Evolutionary conservation across 139 green algal species (phyloP).

Genomic region (Deuterostichococcus epilithicus): DNA sequence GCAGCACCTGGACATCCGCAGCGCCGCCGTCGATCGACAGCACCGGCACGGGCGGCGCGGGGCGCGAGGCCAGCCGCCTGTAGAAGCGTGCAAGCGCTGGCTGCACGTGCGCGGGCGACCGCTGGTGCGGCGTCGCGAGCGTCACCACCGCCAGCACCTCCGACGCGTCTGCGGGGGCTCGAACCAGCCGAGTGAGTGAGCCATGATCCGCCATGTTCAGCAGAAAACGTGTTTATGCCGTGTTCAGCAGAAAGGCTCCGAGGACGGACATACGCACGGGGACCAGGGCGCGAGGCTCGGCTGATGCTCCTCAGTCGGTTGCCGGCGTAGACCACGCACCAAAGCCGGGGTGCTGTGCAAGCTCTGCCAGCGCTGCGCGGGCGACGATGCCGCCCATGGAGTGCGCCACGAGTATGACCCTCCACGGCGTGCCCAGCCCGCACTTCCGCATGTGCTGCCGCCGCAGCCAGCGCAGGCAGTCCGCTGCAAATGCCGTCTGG

Average conservation of each 20-base stretch:
- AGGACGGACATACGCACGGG: no score
- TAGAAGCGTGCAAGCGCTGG: background rate
- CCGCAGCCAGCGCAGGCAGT: slow-evolving; percentile 28
- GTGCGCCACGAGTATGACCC: slow-evolving; percentile 60
- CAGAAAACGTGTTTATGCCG: no score
- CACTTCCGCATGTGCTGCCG: slow-evolving; percentile 3
- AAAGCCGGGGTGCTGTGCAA: slow-evolving; percentile 20
- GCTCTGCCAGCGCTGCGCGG: slow-evolving; percentile 22
- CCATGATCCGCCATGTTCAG: no score
- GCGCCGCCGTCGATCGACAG: background rate
- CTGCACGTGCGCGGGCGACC: slow-evolving; percentile 36
- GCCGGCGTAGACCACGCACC: slow-evolving; percentile 26
- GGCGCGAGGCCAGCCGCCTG: background rate
- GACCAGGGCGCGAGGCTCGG: no score
- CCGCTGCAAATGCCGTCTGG: slow-evolving; percentile 42
- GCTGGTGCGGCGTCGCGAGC: slow-evolving; percentile 38
- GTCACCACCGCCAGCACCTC: slow-evolving; percentile 35
- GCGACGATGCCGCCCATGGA: slow-evolving; percentile 74
- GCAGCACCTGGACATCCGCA: background rate
- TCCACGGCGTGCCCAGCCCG: background rate
- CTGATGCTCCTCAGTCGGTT: no score
- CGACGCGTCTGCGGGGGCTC: slow-evolving; percentile 22
- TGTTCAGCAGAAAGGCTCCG: no score
- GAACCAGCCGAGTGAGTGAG: no score
- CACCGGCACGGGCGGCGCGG: background rate